phyloP scores from a whole-genome alignment of 148 eudicot genomes.

The Dysphania ambrosioides region DNA sequence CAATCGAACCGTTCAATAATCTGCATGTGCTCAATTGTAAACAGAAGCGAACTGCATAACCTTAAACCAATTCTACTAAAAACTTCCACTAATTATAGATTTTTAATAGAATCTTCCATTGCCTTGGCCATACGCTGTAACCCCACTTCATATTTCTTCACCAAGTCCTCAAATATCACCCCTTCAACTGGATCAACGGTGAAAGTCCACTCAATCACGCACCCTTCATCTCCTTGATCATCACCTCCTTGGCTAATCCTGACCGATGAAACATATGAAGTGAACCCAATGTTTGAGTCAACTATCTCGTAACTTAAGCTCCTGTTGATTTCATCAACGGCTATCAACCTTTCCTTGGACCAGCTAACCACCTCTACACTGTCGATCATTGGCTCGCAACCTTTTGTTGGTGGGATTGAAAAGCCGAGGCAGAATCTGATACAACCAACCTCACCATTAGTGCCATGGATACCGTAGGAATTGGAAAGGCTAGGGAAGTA shows the following conservation, averaged over 20 bases:
- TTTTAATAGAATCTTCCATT: conserved; percentile 44
- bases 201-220: conserved; percentile 63
- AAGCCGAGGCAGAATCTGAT: conserved; percentile 60
- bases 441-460: conserved; percentile 68
- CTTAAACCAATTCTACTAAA: neutral
- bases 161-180: conserved; percentile 48
- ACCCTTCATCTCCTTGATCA: conserved; percentile 29
- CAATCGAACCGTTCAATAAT: too few relatives aligned
- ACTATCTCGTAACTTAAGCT: conserved; percentile 63
- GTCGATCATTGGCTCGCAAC: conserved; percentile 1
- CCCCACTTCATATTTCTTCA: conserved; percentile 48
- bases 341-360: conserved; percentile 62
- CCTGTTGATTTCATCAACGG: conserved; percentile 42
- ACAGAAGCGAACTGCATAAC: too few relatives aligned
- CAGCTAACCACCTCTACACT: conserved; percentile 36
- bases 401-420: conserved; percentile 28
- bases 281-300: conserved; percentile 64
- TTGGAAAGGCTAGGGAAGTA: conserved; percentile 52
- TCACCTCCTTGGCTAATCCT: conserved; percentile 34
- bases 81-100: neutral
- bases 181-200: conserved; percentile 61
- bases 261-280: conserved; percentile 58
- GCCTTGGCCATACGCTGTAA: conserved; percentile 43
- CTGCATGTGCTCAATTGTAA: too few relatives aligned
- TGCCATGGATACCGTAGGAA: conserved; percentile 63